These are phyloP conservation scores for Zymoseptoria tritici DNA, from an alignment of 2,329 filamentous ascomycete species.

Conservation along the genomic window DNA sequence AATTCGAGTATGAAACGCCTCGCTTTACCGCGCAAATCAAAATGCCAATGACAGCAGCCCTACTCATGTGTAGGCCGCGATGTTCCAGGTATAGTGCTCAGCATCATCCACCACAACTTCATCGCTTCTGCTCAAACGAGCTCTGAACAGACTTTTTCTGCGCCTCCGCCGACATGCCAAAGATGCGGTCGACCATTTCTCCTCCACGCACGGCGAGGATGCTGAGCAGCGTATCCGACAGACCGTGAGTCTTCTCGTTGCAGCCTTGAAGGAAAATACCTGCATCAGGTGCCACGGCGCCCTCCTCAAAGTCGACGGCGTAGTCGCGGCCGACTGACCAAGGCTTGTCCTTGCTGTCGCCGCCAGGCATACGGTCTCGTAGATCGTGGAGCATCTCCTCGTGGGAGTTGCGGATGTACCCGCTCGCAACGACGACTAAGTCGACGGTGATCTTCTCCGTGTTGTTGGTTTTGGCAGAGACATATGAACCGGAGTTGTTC, in stretches of 20 bases:
- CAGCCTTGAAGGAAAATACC: slow-evolving; percentile 92
- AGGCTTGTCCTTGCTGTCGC: slow-evolving; percentile 39
- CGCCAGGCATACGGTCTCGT: slow-evolving; percentile 57
- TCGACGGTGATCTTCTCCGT: slow-evolving; percentile 65
- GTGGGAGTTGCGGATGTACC: slow-evolving; percentile 73
- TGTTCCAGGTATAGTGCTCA: background rate
- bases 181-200: slow-evolving; percentile 33
- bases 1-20: background rate
- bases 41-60: background rate
- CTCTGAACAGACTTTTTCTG: slow-evolving; percentile 11
- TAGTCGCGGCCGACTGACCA: slow-evolving; percentile 74
- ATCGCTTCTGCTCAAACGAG: slow-evolving; percentile 5
- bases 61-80: background rate
- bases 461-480: slow-evolving; percentile 29
- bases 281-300: slow-evolving; percentile 61
- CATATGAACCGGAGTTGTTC: slow-evolving; percentile 39
- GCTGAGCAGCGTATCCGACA: slow-evolving; percentile 40
- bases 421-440: slow-evolving; percentile 77
- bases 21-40: background rate
- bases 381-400: slow-evolving; percentile 65
- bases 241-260: slow-evolving; percentile 85
- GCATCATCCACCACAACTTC: background rate
- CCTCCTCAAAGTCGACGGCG: slow-evolving; percentile 61
- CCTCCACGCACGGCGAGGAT: slow-evolving; percentile 31
- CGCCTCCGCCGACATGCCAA: slow-evolving; percentile 19